A percentile compares a stretch with the other conserved stretches of the same genome.
phyloP scores from a whole-genome alignment of 2,329 filamentous ascomycete genomes.

The Pseudogymnoascus sp. region DNA sequence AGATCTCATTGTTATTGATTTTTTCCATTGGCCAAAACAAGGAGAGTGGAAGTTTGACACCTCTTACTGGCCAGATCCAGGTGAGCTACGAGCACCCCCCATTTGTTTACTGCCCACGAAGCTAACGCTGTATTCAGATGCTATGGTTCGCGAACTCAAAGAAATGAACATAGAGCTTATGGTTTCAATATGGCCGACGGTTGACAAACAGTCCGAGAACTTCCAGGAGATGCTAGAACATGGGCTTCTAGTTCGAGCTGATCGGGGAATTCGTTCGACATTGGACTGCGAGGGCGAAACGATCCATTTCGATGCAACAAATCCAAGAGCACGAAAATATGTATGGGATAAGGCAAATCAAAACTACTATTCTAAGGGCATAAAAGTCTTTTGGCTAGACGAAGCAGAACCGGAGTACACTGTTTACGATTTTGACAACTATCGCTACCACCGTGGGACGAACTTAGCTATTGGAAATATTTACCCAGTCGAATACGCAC shows the following conservation, averaged over 20 bases:
- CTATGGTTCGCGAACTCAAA: slow-evolving; percentile 54
- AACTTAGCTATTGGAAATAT: slow-evolving; percentile 51
- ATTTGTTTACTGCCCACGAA: neutral
- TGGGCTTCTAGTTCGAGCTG: slow-evolving; percentile 51
- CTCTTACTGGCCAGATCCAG: slow-evolving; percentile 55
- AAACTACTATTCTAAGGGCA: slow-evolving; percentile 55
- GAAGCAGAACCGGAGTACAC: slow-evolving; percentile 60
- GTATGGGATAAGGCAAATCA: slow-evolving; percentile 51
- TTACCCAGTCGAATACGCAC: slow-evolving; percentile 49
- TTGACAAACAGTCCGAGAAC: slow-evolving; percentile 50
- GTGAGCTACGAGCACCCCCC: slow-evolving; percentile 26
- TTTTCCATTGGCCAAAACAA: slow-evolving; percentile 59
- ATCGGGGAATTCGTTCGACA: slow-evolving; percentile 48
- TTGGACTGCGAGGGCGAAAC: slow-evolving; percentile 53
- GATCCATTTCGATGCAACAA: slow-evolving; percentile 56
- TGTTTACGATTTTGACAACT: slow-evolving; percentile 59
- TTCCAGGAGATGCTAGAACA: slow-evolving; percentile 53
- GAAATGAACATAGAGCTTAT: slow-evolving; percentile 54
- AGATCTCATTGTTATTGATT: slow-evolving; percentile 58
- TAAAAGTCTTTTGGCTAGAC: slow-evolving; percentile 60
- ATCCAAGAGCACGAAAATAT: slow-evolving; percentile 47
- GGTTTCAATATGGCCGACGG: slow-evolving; percentile 62
- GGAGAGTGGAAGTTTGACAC: slow-evolving; percentile 62
- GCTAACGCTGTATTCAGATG: slow-evolving; percentile 38
- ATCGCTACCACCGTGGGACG: slow-evolving; percentile 48